These are phyloP conservation scores for Pinus tabuliformis DNA, from an alignment of 75 land plant species.

Conservation along the genomic window DNA sequence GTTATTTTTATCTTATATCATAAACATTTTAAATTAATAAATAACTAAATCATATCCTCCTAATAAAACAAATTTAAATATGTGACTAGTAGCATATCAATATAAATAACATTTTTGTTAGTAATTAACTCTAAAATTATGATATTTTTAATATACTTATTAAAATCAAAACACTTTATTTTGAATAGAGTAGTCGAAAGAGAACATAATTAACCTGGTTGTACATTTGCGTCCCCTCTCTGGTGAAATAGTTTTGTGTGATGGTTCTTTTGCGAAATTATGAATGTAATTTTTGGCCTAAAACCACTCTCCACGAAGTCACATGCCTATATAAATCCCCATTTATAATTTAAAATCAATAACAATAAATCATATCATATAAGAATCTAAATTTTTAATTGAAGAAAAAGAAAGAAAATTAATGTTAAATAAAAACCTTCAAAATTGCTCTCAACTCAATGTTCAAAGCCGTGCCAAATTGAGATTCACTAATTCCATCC, in stretches of 20 bases:
- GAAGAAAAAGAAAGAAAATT: background rate
- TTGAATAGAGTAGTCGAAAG: too few species aligned
- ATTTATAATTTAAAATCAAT: background rate
- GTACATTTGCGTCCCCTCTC: slow-evolving; percentile 50
- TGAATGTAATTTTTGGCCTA: slow-evolving; percentile 32
- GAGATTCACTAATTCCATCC: slow-evolving; percentile 87
- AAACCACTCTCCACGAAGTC: slow-evolving; percentile 12
- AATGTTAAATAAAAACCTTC: slow-evolving; percentile 35
- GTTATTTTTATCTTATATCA: too few species aligned
- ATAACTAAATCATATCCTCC: too few species aligned
- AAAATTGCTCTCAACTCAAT: slow-evolving; percentile 66
- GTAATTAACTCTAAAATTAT: too few species aligned
- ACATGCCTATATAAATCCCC: slow-evolving; percentile 21
- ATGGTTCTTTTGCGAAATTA: slow-evolving; percentile 39
- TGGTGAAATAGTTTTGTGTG: slow-evolving; percentile 72
- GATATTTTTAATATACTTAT: too few species aligned
- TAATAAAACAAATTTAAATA: too few species aligned
- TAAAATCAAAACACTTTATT: too few species aligned
- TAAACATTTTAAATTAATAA: too few species aligned
- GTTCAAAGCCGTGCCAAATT: slow-evolving; percentile 78
- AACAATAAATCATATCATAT: too few species aligned
- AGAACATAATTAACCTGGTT: slow-evolving; percentile 13
- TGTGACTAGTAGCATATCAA: too few species aligned
- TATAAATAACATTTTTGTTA: too few species aligned
- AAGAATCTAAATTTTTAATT: too few species aligned